Conservation (phyloP, 441 rosid genomes). For the Theobroma grandiflorum region DNA sequence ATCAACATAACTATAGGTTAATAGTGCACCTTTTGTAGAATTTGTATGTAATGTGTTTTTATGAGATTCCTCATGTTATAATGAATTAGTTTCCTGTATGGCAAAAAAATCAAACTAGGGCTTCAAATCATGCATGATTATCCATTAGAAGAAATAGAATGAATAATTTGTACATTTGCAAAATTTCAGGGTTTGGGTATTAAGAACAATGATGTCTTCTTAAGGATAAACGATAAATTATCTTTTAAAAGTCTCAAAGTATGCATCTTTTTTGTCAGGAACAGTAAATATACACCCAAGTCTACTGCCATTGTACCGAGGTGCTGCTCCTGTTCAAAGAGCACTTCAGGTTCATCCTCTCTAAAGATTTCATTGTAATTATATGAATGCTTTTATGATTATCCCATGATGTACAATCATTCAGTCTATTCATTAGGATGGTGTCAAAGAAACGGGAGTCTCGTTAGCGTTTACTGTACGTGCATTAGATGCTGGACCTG, state of each 20-base stretch:
- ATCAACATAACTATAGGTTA: background rate
- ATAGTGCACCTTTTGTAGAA: background rate
- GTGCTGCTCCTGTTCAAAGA: conserved; percentile 98
- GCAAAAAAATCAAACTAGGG: background rate
- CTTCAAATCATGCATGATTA: background rate
- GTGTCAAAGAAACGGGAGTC: conserved; percentile 88
- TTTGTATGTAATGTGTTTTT: background rate
- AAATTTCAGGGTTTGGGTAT: background rate
- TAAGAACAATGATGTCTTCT: background rate
- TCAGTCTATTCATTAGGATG: conserved; percentile 66
- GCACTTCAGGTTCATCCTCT: conserved; percentile 67
- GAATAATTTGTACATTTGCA: background rate
- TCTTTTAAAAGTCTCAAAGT: conserved; percentile 4
- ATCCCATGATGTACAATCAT: conserved; percentile 28
- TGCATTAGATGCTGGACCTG: conserved; percentile 92
- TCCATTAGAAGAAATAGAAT: background rate
- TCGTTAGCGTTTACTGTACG: conserved; percentile 88
- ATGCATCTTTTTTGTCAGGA: conserved; percentile 53
- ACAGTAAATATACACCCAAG: conserved; percentile 96
- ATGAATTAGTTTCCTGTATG: background rate
- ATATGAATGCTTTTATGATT: conserved; percentile 27
- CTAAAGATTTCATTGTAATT: conserved; percentile 14
- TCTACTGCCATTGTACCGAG: conserved; percentile 83
- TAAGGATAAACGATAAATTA: background rate
- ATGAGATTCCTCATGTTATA: background rate